Base-by-base conservation (phyloP, 345 rosid genomes). In the Luvunga scandens region DNA sequence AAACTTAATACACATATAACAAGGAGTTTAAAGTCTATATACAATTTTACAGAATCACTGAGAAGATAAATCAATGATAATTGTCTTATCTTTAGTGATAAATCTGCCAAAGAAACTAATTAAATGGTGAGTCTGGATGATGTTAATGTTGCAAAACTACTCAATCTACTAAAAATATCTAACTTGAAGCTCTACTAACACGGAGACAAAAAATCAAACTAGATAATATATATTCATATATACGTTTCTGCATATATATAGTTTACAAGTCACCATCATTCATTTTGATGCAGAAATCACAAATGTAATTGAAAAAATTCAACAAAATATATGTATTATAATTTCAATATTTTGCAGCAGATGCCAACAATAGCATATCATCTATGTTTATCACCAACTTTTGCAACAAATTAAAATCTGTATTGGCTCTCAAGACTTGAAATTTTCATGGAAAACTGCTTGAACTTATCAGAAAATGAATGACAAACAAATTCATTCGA, bases 1-100 rank as follows among this genome's bases (percentile, higher is more conserved):
- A 83, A 75, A 25, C n/a, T 67, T 80, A 39, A 77, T 22, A 30
- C 12, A 62, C 77, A 57, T 57, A 22, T 2, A 71, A 71, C 30
- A 30, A 25, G 22, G 75, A 21, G 42, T 21, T 22, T 34, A 66
- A 66, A 65, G 36, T 19, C 18, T 24, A 66, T 34, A 34, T 34
- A 66, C 14, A 34, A 8, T 9, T 66, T 22, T 66, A 66, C 22
- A 34, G 18, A 66, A 34, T 22, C 27, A 19, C 69, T 8, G 13
- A 65, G 21, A 65, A 65, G 39, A 66, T 66, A 22, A 66, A 34
- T 36, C 36, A 39, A 34, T 21, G 18, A 66, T 21, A 34, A 21
- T 66, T 12, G n/a, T 66, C 12, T 8, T 21, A 19, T 64, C 39
- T 64, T 31, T 63, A 6, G 36, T 30, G 30, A 65, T 65, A 65